phyloP scores from a whole-genome alignment of 768 basidiomycete genomes.

The Amanita exitialis region DNA sequence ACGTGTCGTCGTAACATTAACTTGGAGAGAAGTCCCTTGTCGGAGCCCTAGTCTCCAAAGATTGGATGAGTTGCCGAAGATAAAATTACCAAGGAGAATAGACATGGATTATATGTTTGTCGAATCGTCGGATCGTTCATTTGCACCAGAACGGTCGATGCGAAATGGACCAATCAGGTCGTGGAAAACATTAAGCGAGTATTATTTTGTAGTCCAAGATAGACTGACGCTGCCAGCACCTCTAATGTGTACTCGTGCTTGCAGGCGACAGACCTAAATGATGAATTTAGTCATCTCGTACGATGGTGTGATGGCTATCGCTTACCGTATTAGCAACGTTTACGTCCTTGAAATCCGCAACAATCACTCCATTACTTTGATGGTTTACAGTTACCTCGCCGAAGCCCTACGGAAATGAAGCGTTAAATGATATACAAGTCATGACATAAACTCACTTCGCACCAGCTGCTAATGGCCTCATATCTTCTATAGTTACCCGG shows the following conservation, averaged over 20 bases:
- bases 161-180: neutral
- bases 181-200: neutral
- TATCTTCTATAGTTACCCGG: slow-evolving; percentile 1
- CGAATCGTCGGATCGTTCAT: neutral
- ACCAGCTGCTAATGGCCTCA: slow-evolving; percentile 5
- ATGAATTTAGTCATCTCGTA: neutral
- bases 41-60: neutral
- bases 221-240: slow-evolving; percentile 7
- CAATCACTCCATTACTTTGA: slow-evolving; percentile 1
- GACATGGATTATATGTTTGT: neutral
- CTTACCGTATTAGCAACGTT: slow-evolving; percentile 2
- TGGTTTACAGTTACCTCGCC: slow-evolving; percentile 5
- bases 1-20: too few relatives aligned
- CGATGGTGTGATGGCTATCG: neutral
- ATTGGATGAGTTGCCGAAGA: neutral
- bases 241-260: slow-evolving; percentile 4
- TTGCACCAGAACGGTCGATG: neutral
- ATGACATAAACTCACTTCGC: slow-evolving; percentile 6
- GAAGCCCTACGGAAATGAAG: slow-evolving; percentile 2
- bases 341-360: slow-evolving; percentile 4
- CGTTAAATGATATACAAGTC: neutral
- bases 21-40: neutral
- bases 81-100: neutral
- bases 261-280: slow-evolving; percentile 2
- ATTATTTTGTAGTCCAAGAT: slow-evolving; percentile 5